Percentiles rank a stretch among this genome's conserved stretches.
phyloP scores from a whole-genome alignment of 257 asterid species.

The Echites panduratus region DNA sequence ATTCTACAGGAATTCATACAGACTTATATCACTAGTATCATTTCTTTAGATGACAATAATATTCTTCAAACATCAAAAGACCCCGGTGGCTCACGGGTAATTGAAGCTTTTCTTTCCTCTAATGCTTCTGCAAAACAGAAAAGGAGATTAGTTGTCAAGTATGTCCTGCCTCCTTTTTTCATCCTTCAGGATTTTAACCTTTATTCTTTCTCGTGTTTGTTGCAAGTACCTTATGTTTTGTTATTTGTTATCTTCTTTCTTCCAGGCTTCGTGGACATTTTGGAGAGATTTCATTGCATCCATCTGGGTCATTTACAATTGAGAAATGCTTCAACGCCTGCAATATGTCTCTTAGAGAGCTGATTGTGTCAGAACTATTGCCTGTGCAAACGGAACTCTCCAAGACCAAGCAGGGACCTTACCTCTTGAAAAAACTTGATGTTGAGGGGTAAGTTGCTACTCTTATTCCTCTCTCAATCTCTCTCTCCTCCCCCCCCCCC shows the following conservation, averaged over 20 bases:
- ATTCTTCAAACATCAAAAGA: conserved; percentile 66
- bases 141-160: conserved; percentile 67
- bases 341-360: conserved; percentile 64
- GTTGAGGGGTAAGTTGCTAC: conserved; percentile 68
- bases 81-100: conserved; percentile 78
- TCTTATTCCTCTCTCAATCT: not conserved
- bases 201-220: not conserved
- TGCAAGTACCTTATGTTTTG: conserved; percentile 3
- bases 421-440: conserved; percentile 76
- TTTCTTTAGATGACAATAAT: conserved; percentile 59
- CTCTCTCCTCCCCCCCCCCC: no score
- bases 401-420: conserved; percentile 92
- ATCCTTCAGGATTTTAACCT: conserved; percentile 4
- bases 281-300: conserved; percentile 79
- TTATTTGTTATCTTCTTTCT: not conserved
- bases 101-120: conserved; percentile 84
- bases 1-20: conserved; percentile 57
- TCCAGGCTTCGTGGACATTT: conserved; percentile 81
- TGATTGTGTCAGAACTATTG: conserved; percentile 70
- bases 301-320: conserved; percentile 75
- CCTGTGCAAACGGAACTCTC: conserved; percentile 64
- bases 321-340: conserved; percentile 76
- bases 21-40: conserved; percentile 57
- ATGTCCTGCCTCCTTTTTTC: conserved; percentile 28
- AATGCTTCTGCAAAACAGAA: conserved; percentile 66